Percentiles rank a stretch among this genome's conserved stretches.
Conservation (phyloP, 768 basidiomycete species). For the Boletus vermiculosoides region DNA sequence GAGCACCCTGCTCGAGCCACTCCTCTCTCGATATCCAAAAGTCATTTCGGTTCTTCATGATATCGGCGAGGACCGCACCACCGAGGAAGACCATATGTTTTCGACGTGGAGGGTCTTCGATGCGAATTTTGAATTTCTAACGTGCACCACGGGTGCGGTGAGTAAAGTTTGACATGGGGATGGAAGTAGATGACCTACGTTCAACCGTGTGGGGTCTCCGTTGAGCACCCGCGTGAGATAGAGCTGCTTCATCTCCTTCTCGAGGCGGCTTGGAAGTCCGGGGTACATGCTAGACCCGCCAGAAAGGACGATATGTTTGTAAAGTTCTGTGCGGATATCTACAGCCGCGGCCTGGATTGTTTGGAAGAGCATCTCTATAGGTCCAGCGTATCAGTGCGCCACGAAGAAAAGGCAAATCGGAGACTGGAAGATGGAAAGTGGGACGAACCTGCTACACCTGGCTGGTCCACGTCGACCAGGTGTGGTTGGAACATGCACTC, state of each 20-base stretch:
- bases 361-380: constrained; percentile 89
- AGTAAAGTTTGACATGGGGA: neutral
- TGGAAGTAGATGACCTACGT: constrained; percentile 52
- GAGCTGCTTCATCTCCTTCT: constrained; percentile 99
- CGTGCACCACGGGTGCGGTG: neutral
- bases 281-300: constrained; percentile 99
- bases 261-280: constrained; percentile 91
- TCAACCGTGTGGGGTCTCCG: constrained; percentile 79
- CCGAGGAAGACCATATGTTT: constrained; percentile 99
- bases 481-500: constrained; percentile 99
- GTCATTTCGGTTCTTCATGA: constrained; percentile 92
- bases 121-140: constrained; percentile 99
- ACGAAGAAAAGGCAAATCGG: neutral
- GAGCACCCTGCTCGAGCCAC: constrained; percentile 89
- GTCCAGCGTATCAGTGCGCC: neutral
- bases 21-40: constrained; percentile 96
- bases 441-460: constrained; percentile 83
- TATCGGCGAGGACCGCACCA: constrained; percentile 96
- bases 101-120: constrained; percentile 96
- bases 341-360: constrained; percentile 91
- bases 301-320: constrained; percentile 97
- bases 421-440: neutral
- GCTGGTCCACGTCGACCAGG: constrained; percentile 94
- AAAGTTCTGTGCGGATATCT: constrained; percentile 86
- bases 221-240: constrained; percentile 88